Percentiles rank a stretch among this genome's conserved stretches.
Conservation (phyloP, 2,329 filamentous ascomycete genomes). For the Kalmusia sp. region DNA sequence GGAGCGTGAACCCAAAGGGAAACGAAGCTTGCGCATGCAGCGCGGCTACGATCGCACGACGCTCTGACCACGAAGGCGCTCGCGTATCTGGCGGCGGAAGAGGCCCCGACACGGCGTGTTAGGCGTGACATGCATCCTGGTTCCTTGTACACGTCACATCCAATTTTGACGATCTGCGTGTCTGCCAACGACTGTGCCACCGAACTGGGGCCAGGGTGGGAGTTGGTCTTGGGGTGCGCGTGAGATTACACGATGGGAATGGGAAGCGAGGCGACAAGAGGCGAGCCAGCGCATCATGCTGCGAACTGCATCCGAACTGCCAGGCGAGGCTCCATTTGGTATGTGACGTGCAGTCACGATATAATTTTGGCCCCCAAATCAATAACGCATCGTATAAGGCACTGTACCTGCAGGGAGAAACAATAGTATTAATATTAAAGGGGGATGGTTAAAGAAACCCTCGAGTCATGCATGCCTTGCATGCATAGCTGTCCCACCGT, state of each 20-base stretch:
- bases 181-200: neutral
- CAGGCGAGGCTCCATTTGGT: neutral
- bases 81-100: neutral
- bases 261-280: neutral
- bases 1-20: no score
- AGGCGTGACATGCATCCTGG: neutral
- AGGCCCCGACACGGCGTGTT: neutral
- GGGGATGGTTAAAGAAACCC: slow-evolving; percentile 10
- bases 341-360: neutral
- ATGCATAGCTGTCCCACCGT: slow-evolving; percentile 6
- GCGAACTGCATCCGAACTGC: neutral
- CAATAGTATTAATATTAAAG: slow-evolving; percentile 14
- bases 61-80: neutral
- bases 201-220: neutral
- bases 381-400: neutral
- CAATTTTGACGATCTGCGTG: no score
- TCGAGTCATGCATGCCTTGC: slow-evolving; percentile 1
- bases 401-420: slow-evolving; percentile 3
- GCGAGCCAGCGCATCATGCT: neutral
- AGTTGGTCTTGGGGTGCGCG: neutral
- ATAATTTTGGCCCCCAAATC: slow-evolving; percentile 9
- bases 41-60: neutral
- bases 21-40: neutral
- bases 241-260: neutral
- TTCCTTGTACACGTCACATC: neutral